phyloP scores from a whole-genome alignment of 345 rosid genomes.

The Aegle marmelos region DNA sequence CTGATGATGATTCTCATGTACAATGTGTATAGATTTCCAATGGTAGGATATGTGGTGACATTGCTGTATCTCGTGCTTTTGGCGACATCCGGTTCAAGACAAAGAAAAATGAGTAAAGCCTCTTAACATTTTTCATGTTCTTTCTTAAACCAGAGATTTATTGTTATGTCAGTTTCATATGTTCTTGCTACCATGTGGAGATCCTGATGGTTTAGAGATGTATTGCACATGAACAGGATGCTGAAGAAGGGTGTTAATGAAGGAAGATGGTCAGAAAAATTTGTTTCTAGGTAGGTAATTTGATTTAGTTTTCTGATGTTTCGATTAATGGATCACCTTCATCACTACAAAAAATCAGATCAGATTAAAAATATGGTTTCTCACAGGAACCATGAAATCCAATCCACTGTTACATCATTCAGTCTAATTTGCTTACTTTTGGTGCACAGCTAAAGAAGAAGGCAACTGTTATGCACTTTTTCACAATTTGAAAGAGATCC shows the following conservation, averaged over 20 bases:
- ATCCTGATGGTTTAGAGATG: constrained; percentile 6
- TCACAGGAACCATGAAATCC: neutral
- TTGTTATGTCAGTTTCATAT: neutral
- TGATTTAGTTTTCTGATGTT: neutral
- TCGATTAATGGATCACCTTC: neutral
- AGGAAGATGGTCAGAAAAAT: constrained; percentile 88
- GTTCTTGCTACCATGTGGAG: neutral
- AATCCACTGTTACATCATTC: neutral
- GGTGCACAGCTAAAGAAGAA: neutral
- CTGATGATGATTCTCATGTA: constrained; percentile 12
- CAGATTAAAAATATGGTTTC: neutral
- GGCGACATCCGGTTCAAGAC: constrained; percentile 90
- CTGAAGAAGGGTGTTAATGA: constrained; percentile 79
- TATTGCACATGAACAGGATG: constrained; percentile 54
- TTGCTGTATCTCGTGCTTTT: constrained; percentile 92
- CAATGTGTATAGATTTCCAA: constrained; percentile 53
- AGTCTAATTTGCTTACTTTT: neutral
- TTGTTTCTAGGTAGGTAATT: constrained; percentile 63
- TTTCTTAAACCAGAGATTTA: neutral
- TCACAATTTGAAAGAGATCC: neutral
- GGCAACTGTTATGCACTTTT: neutral
- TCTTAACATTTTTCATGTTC: neutral
- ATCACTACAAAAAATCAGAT: neutral
- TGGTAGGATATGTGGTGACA: constrained; percentile 95
- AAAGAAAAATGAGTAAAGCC: constrained; percentile 73